Percentiles rank a stretch among this genome's conserved stretches.
Conservation (phyloP, 2,329 filamentous ascomycete species). For the Beauveria australis region DNA sequence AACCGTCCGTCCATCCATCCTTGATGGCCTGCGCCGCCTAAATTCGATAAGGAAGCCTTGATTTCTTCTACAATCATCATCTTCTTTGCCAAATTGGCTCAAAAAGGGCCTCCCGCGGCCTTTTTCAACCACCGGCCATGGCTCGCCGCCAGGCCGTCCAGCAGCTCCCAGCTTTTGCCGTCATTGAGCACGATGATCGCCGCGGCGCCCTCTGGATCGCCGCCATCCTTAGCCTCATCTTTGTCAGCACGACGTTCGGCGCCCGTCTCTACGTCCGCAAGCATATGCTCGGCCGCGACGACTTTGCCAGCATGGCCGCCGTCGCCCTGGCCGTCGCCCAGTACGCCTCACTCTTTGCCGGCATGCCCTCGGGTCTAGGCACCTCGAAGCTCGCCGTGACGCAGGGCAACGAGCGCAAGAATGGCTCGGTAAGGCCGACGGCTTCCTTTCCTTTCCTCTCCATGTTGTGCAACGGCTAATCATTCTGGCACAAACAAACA, state of each 20-base stretch:
- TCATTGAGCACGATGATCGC: constrained; percentile 10
- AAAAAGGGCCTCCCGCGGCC: no score
- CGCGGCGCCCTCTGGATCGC: constrained; percentile 16
- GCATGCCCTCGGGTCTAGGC: constrained; percentile 10
- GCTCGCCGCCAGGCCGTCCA: not conserved
- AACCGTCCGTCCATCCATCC: no score
- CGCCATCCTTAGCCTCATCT: constrained; percentile 14
- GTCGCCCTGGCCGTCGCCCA: constrained; percentile 8
- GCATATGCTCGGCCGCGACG: constrained; percentile 14
- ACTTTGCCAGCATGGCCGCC: constrained; percentile 8
- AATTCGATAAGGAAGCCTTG: no score
- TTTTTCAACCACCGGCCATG: not conserved
- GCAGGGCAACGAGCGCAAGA: constrained; percentile 4
- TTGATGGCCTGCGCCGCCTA: no score
- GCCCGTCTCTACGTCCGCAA: constrained; percentile 12
- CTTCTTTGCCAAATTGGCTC: not conserved
- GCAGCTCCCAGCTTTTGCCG: constrained; percentile 6
- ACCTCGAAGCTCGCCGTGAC: constrained; percentile 11
- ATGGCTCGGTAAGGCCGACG: constrained; percentile 5
- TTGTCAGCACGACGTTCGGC: constrained; percentile 3
- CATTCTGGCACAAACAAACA: not conserved
- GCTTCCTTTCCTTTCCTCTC: not conserved
- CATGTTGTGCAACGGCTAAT: not conserved
- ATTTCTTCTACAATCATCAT: not conserved
- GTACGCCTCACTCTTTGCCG: constrained; percentile 11